Evolutionary conservation across 2,329 filamentous ascomycete species (phyloP), one percentile per base, ranked within the genome.

Genomic region (Talaromyces sp.): DNA sequence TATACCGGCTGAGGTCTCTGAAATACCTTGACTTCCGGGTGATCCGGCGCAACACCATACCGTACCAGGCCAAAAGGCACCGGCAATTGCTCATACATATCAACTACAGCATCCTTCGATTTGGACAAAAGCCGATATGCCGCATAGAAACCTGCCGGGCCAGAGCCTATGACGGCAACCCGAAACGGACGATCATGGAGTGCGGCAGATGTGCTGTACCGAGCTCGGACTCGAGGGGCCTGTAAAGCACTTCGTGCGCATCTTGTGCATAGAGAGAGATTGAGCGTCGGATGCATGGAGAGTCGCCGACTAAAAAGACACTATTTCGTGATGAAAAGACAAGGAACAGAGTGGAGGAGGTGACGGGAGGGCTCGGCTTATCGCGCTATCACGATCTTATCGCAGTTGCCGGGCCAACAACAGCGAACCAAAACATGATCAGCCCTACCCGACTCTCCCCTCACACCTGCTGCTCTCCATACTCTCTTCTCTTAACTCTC

Each of bases 41-140:
- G 95, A 76, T 99, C 95, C 5, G 95, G 95, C n/a, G 95, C 96
- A 65, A 99, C 95, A 9, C 95, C 95, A 74, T 95, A 97, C 63
- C 95, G 85, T 59, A 96, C 93, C 63, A 99, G 84, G 1, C 95
- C 95, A 74, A 92, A 99, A 0, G 95, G 95, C 3, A 96, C 93
- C 0, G 95, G 95, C 45, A 98, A 81, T 33, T 92, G 88, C 79
- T 99, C 95, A 74, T 96, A 99, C 94, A 99, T 98, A 78, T 98
- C 94, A 24, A 99, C 85, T 60, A 86, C 84, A 0, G 89, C 88
- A 74, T 88, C 82, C 24, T 88, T 83, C 43, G 95, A 83, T 72
- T 88, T 91, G 62, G 86, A 85, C 83, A 98, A 89, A 63, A 97
- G 84, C 65, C 93, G 87, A 72, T 95, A 92, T 0, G 95, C 90